Base-by-base conservation (phyloP, 208 protist species). In the Perkinsela sp. region DNA sequence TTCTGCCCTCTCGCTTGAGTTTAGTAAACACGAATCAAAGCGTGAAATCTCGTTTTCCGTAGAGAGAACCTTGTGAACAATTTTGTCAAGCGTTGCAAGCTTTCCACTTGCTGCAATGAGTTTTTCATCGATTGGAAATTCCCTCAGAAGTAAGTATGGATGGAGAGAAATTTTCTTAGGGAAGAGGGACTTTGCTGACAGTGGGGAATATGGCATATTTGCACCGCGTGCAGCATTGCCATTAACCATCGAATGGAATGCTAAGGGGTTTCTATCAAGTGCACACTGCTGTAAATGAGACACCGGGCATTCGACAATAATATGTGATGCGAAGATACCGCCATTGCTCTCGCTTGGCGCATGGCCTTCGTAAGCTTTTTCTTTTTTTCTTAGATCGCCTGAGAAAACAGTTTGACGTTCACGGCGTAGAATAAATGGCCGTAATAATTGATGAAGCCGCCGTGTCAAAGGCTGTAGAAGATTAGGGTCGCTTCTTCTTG, bases 21-120 rank as follows among this genome's bases (percentile, higher is more conserved):
- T 22, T 22, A 22, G 22, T 22, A 57, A 6, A 6, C 22, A 6
- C 0, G 15, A 6, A n/a, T 57, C 22, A 22, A 22, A 22, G 22
- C 6, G 13, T 22, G 13, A n/a, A n/a, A 57, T n/a, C 22, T 57
- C 40, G 73, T 84, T 77, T 29, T 66, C 67, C 2, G 74, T 77
- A 67, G 70, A 74, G 28, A 48, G 66, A 1, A 93, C 70, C 1
- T 83, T 76, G 29, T 57, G 48, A 75, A 93, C 83, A 76, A 93
- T 81, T 66, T 87, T 83, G 74, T 93, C 88, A 22, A 93, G 77
- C 31, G 92, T 72, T 22, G 85, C 73, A 68, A 91, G 67, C 77
- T 92, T 90, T 30, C 83, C 88, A 0, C 76, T 83, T 15, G 75
- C 78, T 22, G 67, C 16, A 67, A 91, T 71, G 32, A 92, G 73